Conservation (phyloP, 1,139 yeast species). For the Saccharomyces hybrid region DNA sequence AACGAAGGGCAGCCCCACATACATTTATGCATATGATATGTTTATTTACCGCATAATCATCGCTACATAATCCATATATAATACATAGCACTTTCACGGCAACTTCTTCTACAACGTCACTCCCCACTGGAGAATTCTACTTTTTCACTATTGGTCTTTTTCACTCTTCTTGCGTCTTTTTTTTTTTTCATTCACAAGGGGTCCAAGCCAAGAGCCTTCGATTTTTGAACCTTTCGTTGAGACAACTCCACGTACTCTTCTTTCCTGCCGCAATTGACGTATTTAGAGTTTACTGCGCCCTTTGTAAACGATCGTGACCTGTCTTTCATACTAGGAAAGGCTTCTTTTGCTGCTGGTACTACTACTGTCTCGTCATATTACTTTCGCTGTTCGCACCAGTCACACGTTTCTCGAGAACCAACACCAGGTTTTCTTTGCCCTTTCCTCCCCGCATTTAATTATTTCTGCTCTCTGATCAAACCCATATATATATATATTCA, state of each 20-base stretch:
- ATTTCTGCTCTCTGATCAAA: background rate
- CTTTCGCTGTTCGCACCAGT: background rate
- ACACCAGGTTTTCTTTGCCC: background rate
- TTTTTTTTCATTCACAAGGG: background rate
- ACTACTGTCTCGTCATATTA: background rate
- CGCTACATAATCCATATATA: background rate
- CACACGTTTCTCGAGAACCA: background rate
- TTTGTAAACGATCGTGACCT: constrained; percentile 1
- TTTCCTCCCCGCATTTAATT: background rate
- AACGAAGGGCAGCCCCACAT: background rate
- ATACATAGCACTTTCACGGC: background rate
- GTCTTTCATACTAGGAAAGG: background rate
- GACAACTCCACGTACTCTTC: background rate
- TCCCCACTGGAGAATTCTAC: background rate
- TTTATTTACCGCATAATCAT: background rate
- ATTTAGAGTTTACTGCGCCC: background rate
- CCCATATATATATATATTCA: background rate
- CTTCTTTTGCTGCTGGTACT: background rate
- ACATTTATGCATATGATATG: background rate
- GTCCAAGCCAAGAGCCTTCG: background rate
- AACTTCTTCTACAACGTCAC: background rate
- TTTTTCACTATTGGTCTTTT: background rate
- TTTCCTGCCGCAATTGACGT: background rate
- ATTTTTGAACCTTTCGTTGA: background rate
- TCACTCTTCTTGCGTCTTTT: background rate